phyloP scores from a whole-genome alignment of 768 basidiomycete genomes.

The Cystofilobasidium macerans region DNA sequence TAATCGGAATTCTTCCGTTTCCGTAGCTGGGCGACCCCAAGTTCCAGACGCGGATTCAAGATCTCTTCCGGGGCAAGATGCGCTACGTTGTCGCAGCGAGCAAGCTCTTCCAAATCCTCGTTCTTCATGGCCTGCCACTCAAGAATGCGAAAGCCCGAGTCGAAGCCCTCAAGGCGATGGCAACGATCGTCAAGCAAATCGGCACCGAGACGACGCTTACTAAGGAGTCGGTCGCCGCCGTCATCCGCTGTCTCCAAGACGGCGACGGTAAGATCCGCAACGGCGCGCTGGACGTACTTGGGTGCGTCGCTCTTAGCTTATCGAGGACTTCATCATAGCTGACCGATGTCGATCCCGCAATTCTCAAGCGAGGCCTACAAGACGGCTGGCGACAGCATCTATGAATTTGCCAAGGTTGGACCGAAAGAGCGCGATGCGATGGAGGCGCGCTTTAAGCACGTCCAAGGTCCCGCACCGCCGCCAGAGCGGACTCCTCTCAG shows the following conservation, averaged over 20 bases:
- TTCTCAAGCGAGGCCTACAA: conserved; percentile 77
- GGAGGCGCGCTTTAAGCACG: conserved; percentile 58
- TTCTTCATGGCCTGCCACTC: conserved; percentile 78
- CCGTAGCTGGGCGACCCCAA: conserved; percentile 77
- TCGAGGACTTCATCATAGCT: too few relatives aligned
- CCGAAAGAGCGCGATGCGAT: conserved; percentile 85
- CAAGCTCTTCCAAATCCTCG: conserved; percentile 71
- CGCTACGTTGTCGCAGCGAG: conserved; percentile 89
- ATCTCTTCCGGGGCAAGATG: conserved; percentile 62
- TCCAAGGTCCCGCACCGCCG: conserved; percentile 19
- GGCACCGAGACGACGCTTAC: conserved; percentile 38
- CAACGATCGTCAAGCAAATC: conserved; percentile 21
- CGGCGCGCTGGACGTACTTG: conserved; percentile 67
- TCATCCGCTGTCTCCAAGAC: conserved; percentile 72
- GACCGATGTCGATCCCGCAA: too few relatives aligned
- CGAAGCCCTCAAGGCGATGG: conserved; percentile 58
- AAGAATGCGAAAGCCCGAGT: conserved; percentile 87
- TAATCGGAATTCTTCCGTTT: neutral
- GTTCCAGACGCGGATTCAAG: conserved; percentile 48
- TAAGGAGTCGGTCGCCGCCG: conserved; percentile 60
- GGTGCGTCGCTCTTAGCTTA: conserved; percentile 47
- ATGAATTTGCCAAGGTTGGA: conserved; percentile 58
- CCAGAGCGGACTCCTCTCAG: conserved; percentile 4
- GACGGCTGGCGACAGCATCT: conserved; percentile 74
- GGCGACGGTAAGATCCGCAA: conserved; percentile 81